phyloP scores from a whole-genome alignment of 2,329 filamentous ascomycete species.

The Ceratocystiopsis minuta region DNA sequence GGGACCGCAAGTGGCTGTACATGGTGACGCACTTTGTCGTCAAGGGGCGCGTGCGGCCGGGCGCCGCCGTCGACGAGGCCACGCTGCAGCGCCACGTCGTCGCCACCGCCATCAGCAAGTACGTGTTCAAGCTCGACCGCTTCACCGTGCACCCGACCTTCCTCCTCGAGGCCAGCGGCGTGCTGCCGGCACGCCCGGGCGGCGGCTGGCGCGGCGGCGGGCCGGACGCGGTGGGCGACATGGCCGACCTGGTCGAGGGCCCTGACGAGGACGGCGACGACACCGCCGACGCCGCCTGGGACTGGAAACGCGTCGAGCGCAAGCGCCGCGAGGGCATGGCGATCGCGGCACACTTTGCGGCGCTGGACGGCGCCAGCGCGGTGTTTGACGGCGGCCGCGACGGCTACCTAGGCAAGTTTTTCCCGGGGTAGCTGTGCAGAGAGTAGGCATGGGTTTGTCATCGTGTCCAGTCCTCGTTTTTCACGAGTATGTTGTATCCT shows the following conservation, averaged over 20 bases:
- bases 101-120: conserved; percentile 59
- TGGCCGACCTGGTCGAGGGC: conserved; percentile 20
- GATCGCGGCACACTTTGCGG: conserved; percentile 36
- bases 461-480: no score
- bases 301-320: conserved; percentile 39
- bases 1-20: conserved; percentile 73
- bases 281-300: conserved; percentile 27
- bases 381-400: conserved; percentile 34
- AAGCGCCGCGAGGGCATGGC: conserved; percentile 36
- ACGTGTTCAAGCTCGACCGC: conserved; percentile 66
- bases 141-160: conserved; percentile 72
- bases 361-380: conserved; percentile 33
- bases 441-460: no score
- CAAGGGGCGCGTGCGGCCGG: conserved; percentile 37
- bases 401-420: conserved; percentile 31
- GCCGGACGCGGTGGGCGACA: conserved; percentile 20
- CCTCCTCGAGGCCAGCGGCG: conserved; percentile 49
- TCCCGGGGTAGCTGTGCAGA: conserved; percentile 4
- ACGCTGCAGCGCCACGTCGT: conserved; percentile 46
- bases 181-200: conserved; percentile 57
- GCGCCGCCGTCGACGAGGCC: conserved; percentile 19
- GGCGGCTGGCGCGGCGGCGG: conserved; percentile 33
- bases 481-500: no score
- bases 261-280: conserved; percentile 19
- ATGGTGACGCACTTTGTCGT: conserved; percentile 57